These are phyloP conservation scores for Conoideocrella luteorostrata DNA, from an alignment of 2,329 filamentous ascomycete genomes.

Conservation along the genomic window DNA sequence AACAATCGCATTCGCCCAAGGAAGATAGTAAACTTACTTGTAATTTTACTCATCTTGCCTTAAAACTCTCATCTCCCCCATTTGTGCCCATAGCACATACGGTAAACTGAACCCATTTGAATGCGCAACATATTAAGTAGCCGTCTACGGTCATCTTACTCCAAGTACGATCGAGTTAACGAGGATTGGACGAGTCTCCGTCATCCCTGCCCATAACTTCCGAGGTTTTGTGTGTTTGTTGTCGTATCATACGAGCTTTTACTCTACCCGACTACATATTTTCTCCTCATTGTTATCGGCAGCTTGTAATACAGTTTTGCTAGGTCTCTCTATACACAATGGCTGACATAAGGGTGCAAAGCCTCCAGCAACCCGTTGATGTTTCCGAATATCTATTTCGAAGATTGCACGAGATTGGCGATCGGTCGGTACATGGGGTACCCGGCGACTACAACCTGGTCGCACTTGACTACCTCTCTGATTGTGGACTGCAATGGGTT, in stretches of 20 bases:
- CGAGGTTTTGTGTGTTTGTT: too few species aligned
- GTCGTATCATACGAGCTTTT: neutral
- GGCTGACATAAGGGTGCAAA: conserved; percentile 34
- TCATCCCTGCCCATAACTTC: too few species aligned
- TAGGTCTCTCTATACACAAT: too few species aligned
- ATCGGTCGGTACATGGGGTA: conserved; percentile 61
- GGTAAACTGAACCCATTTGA: too few species aligned
- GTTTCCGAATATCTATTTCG: conserved; percentile 64
- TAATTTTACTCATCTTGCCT: neutral
- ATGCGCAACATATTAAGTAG: too few species aligned
- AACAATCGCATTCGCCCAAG: too few species aligned
- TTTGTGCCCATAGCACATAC: too few species aligned
- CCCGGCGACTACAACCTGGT: conserved; percentile 69
- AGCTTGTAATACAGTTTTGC: too few species aligned
- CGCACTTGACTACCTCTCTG: conserved; percentile 59
- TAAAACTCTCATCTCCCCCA: too few species aligned
- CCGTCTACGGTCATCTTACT: neutral
- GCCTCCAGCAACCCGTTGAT: conserved; percentile 45
- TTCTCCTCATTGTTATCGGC: neutral
- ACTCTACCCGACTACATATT: neutral
- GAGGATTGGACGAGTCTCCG: too few species aligned
- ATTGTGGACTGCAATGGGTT: conserved; percentile 55
- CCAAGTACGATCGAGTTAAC: too few species aligned
- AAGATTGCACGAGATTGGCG: conserved; percentile 56
- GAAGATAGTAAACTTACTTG: too few species aligned